These are phyloP conservation scores for Aspergillus aculeatus DNA, from an alignment of 2,329 filamentous ascomycete genomes.

Conservation along the genomic window DNA sequence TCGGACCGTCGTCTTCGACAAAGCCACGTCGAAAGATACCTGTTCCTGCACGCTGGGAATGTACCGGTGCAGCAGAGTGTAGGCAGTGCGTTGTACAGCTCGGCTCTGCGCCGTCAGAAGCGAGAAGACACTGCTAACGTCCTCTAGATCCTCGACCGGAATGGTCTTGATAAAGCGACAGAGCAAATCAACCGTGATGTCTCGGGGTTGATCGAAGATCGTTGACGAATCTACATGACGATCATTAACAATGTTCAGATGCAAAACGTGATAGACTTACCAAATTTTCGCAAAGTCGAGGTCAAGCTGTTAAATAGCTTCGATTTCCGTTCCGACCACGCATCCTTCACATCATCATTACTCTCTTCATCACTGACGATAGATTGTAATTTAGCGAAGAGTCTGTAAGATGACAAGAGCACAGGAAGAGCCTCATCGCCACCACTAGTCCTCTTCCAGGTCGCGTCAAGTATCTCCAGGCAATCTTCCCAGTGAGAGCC, in stretches of 20 bases:
- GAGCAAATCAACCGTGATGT: constrained; percentile 73
- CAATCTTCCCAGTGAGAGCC: constrained; percentile 79
- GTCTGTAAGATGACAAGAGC: constrained; percentile 69
- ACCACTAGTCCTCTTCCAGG: constrained; percentile 55
- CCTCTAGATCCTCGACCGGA: constrained; percentile 60
- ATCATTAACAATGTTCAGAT: not conserved
- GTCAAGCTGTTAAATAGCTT: constrained; percentile 58
- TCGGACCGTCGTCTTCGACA: constrained; percentile 56
- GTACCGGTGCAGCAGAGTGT: constrained; percentile 74
- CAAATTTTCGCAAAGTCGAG: constrained; percentile 41
- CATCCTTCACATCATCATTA: constrained; percentile 84
- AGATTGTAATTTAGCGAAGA: constrained; percentile 63
- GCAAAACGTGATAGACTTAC: constrained; percentile 26
- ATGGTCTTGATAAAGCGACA: constrained; percentile 67
- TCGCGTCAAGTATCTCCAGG: constrained; percentile 57
- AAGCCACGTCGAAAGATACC: constrained; percentile 70
- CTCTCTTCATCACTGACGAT: constrained; percentile 59
- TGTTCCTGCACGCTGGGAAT: constrained; percentile 77
- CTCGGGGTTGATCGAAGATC: constrained; percentile 63
- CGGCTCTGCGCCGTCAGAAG: constrained; percentile 73
- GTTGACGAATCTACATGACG: constrained; percentile 46
- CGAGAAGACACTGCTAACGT: constrained; percentile 68
- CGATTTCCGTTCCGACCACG: constrained; percentile 61
- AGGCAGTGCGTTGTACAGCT: constrained; percentile 76
- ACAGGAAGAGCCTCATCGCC: constrained; percentile 59